Conservation (phyloP, 768 basidiomycete genomes). For the Solioccasus polychromus region DNA sequence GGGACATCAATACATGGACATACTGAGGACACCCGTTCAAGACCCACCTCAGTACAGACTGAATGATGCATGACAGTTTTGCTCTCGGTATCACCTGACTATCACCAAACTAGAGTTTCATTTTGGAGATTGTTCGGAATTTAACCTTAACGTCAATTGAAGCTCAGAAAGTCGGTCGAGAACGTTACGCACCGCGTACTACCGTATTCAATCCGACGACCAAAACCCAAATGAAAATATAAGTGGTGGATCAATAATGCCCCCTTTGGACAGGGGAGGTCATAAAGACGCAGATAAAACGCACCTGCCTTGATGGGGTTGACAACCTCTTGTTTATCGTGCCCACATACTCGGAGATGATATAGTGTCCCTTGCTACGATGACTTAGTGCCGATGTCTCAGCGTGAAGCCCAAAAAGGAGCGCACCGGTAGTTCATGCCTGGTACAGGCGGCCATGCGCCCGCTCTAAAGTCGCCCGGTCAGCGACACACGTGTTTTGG, state of each 20-base stretch:
- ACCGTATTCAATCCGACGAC: constrained; percentile 4
- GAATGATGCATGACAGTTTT: constrained; percentile 70
- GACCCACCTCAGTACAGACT: constrained; percentile 66
- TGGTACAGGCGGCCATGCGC: constrained; percentile 76
- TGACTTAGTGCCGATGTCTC: constrained; percentile 6
- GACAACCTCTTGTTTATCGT: constrained; percentile 61
- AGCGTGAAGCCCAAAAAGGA: not conserved
- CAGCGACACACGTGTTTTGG: constrained; percentile 1
- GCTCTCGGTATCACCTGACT: constrained; percentile 65
- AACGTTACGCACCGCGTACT: constrained; percentile 61
- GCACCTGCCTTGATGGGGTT: constrained; percentile 71
- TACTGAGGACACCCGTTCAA: not conserved
- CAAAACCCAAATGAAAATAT: not conserved
- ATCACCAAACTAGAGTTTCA: constrained; percentile 62
- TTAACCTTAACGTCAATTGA: constrained; percentile 5
- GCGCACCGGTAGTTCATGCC: constrained; percentile 73
- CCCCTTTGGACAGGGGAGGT: constrained; percentile 12
- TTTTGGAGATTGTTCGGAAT: not conserved
- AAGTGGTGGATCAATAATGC: constrained; percentile 11
- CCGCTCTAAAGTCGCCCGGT: constrained; percentile 39
- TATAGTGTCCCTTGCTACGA: constrained; percentile 64
- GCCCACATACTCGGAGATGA: constrained; percentile 68
- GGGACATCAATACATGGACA: constrained; percentile 3
- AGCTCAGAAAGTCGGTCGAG: not conserved
- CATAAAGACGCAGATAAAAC: constrained; percentile 26